These are phyloP conservation scores for Cucumis melo DNA, from an alignment of 306 rosid species.

Conservation along the genomic window DNA sequence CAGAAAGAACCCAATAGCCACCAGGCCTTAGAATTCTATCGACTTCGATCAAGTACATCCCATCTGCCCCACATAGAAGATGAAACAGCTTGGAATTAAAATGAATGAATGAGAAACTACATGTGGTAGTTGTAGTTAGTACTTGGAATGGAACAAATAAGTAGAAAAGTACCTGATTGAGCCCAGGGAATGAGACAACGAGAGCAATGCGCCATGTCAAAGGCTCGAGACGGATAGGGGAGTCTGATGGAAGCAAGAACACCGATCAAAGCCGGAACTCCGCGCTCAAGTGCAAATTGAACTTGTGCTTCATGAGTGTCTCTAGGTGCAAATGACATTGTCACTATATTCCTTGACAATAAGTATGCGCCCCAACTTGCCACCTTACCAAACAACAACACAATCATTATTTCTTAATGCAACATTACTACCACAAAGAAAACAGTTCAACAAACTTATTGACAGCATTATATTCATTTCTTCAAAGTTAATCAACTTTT, in stretches of 20 bases:
- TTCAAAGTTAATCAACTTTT: background rate
- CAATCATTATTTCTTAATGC: background rate
- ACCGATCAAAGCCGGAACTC: slow-evolving; percentile 91
- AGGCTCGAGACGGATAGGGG: slow-evolving; percentile 92
- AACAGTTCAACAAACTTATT: background rate
- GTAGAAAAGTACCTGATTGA: slow-evolving; percentile 33
- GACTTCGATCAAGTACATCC: slow-evolving; percentile 63
- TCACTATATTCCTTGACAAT: slow-evolving; percentile 54
- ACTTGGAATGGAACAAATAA: background rate
- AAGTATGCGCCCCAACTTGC: slow-evolving; percentile 98
- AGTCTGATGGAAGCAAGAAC: slow-evolving; percentile 76
- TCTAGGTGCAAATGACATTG: slow-evolving; percentile 90
- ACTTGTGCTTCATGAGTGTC: slow-evolving; percentile 92
- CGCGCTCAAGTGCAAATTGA: slow-evolving; percentile 93
- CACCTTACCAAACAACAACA: slow-evolving; percentile 29
- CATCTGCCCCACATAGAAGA: slow-evolving; percentile 36
- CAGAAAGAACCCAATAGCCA: slow-evolving; percentile 92
- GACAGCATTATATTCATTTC: background rate
- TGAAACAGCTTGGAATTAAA: background rate
- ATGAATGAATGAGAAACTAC: background rate
- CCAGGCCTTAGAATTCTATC: slow-evolving; percentile 89
- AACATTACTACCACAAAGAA: too few relatives aligned
- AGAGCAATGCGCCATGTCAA: slow-evolving; percentile 97
- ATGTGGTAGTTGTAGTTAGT: too few relatives aligned
- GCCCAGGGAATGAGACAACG: slow-evolving; percentile 99